These are phyloP conservation scores for Penicillium herquei DNA, from an alignment of 495 filamentous ascomycete species.

Conservation along the genomic window DNA sequence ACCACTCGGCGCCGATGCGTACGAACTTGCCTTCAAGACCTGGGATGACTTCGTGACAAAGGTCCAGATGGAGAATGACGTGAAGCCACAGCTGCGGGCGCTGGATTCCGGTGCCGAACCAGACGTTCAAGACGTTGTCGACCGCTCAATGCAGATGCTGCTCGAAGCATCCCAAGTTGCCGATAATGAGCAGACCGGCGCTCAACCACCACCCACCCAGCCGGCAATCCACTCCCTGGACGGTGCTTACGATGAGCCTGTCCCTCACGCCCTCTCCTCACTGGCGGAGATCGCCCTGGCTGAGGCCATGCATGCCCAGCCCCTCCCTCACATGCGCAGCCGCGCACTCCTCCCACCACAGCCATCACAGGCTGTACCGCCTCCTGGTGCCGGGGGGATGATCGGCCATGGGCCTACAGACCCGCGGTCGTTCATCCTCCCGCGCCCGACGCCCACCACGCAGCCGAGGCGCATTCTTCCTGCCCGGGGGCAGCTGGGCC, in stretches of 20 bases:
- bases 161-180: slow-evolving; percentile 14
- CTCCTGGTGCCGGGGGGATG: slow-evolving; percentile 1
- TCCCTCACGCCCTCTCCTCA: slow-evolving; percentile 26
- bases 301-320: slow-evolving; percentile 20
- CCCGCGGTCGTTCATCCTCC: slow-evolving; percentile 40
- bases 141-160: slow-evolving; percentile 10
- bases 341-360: neutral
- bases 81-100: slow-evolving; percentile 42
- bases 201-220: neutral
- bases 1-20: slow-evolving; percentile 33
- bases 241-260: neutral
- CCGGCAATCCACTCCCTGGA: slow-evolving; percentile 6
- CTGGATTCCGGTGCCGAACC: slow-evolving; percentile 23
- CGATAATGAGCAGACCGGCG: neutral
- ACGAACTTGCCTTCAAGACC: slow-evolving; percentile 29
- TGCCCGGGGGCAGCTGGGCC: slow-evolving; percentile 30
- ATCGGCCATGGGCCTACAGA: slow-evolving; percentile 35
- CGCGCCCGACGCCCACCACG: slow-evolving; percentile 37
- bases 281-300: slow-evolving; percentile 37
- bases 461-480: slow-evolving; percentile 42
- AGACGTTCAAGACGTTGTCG: slow-evolving; percentile 3
- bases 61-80: slow-evolving; percentile 36
- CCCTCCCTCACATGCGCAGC: slow-evolving; percentile 24
- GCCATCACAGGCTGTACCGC: slow-evolving; percentile 3
- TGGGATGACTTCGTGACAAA: slow-evolving; percentile 47